Base-by-base conservation (phyloP, 352 stramenopile genomes). In the Phytophthora crassamura region DNA sequence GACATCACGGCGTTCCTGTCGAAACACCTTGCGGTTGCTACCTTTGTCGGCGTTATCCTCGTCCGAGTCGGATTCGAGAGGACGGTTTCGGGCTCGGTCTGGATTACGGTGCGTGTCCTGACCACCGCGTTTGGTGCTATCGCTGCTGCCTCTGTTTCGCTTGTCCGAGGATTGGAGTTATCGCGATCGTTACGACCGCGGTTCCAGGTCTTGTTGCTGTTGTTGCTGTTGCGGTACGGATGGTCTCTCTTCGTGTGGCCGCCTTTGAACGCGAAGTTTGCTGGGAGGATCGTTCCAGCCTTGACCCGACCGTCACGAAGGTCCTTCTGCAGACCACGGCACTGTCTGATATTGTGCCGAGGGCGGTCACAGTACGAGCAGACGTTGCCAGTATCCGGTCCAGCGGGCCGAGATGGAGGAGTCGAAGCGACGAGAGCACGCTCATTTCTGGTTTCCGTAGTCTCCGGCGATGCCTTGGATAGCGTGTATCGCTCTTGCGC, bases 241-340 rank as follows among this genome's bases (percentile, higher is more conserved):
- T 57, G 38, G 9, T 49, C 55, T 14, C 55, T 35, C 22, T 56
- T 55, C 2, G 28, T 20, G 25, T 36, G n/a, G n/a, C n/a, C 48
- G 18, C 33, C 32, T 25, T 62, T 47, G n/a, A 63, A 25, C 2
- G n/a, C 35, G 16, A 63, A 55, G 28, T 64, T 64, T 10, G n/a
- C 36, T 28, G 56, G 33, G 11, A 40, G 4, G 9, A 62, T 33
- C 3, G 54, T 53, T 3, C 40, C 41, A 9, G 54, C 14, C 5
- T 53, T 53, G 1, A 59, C 39, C 3, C n/a, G 25, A 4, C 40
- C 52, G 36, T 43, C 3, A 11, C 33, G 40, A 0, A 60, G 11
- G 20, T 53, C 40, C 22, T 56, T 49, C 67, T 28, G 72, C 82
- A 16, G 75, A 94, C 59, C 74, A 12, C 49, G 20, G 34, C 49